Percentiles rank a stretch among this genome's conserved stretches.
These are phyloP conservation scores for Orbilia javanica DNA, from an alignment of 2,329 filamentous ascomycete genomes.

Conservation along the genomic window DNA sequence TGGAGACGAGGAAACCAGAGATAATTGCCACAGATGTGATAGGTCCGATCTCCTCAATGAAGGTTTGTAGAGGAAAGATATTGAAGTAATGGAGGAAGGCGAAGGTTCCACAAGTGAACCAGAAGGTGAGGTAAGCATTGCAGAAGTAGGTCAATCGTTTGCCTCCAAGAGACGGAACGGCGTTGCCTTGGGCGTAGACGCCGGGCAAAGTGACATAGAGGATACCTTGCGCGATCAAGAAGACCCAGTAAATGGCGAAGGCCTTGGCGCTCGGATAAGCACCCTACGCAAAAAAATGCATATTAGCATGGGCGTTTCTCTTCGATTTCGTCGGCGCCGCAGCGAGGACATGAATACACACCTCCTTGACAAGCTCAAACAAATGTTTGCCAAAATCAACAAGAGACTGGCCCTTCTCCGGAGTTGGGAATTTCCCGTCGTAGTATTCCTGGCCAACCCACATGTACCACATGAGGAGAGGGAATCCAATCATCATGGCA, in stretches of 20 bases:
- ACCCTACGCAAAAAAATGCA: slow-evolving; percentile 65
- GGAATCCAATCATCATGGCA: slow-evolving; percentile 91
- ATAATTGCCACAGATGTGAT: slow-evolving; percentile 93
- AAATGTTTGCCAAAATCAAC: slow-evolving; percentile 79
- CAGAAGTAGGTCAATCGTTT: slow-evolving; percentile 95
- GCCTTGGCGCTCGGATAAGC: slow-evolving; percentile 85
- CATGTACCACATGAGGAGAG: slow-evolving; percentile 99
- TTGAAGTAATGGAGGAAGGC: slow-evolving; percentile 83
- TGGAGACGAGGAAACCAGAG: slow-evolving; percentile 84
- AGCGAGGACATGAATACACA: slow-evolving; percentile 29
- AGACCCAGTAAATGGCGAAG: slow-evolving; percentile 95
- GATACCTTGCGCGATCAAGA: slow-evolving; percentile 84
- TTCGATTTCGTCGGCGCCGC: not conserved
- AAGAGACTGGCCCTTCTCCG: slow-evolving; percentile 75
- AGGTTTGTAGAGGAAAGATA: slow-evolving; percentile 87
- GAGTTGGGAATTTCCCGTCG: slow-evolving; percentile 81
- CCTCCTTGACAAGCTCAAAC: slow-evolving; percentile 78
- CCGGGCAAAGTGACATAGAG: slow-evolving; percentile 90
- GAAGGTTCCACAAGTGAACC: slow-evolving; percentile 81
- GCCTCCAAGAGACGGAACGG: slow-evolving; percentile 82
- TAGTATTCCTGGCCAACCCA: slow-evolving; percentile 97
- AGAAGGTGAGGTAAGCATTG: slow-evolving; percentile 88
- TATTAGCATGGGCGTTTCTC: not conserved
- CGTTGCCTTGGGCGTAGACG: slow-evolving; percentile 87
- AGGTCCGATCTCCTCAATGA: slow-evolving; percentile 95